These are phyloP conservation scores for Colletotrichum eleusines DNA, from an alignment of 2,329 filamentous ascomycete species.

Conservation along the genomic window DNA sequence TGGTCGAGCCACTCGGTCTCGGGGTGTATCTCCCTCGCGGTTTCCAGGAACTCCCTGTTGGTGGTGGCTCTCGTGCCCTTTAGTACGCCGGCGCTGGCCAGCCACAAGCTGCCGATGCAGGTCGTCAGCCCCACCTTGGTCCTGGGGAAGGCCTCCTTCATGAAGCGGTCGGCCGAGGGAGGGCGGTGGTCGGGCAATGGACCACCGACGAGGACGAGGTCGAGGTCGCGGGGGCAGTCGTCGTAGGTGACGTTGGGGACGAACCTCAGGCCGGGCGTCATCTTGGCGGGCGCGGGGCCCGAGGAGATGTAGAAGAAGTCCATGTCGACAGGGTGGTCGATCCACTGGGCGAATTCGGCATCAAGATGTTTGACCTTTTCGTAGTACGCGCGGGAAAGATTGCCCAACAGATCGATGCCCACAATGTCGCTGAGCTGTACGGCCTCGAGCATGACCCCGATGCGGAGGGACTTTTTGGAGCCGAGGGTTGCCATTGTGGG, in stretches of 20 bases:
- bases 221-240: constrained; percentile 54
- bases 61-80: constrained; percentile 55
- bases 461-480: constrained; percentile 47
- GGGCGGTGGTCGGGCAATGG: constrained; percentile 49
- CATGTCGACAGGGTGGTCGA: constrained; percentile 47
- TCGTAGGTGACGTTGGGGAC: constrained; percentile 55
- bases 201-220: constrained; percentile 55
- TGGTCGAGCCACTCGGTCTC: constrained; percentile 53
- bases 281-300: constrained; percentile 48
- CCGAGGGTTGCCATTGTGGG: constrained; percentile 23
- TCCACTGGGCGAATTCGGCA: constrained; percentile 43
- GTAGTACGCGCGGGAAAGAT: constrained; percentile 48
- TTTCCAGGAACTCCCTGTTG: constrained; percentile 49
- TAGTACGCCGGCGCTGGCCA: constrained; percentile 52
- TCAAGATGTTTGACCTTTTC: constrained; percentile 43
- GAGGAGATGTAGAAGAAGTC: constrained; percentile 55
- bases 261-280: constrained; percentile 50
- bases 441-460: constrained; percentile 54
- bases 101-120: constrained; percentile 54
- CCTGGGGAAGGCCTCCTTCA: constrained; percentile 51
- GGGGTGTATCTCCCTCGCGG: constrained; percentile 48
- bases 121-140: constrained; percentile 54
- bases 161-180: constrained; percentile 50
- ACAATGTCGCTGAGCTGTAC: constrained; percentile 55
- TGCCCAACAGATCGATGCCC: constrained; percentile 55